Conservation (phyloP, 2,329 filamentous ascomycete species). For the Paraphoma chrysanthemicola region DNA sequence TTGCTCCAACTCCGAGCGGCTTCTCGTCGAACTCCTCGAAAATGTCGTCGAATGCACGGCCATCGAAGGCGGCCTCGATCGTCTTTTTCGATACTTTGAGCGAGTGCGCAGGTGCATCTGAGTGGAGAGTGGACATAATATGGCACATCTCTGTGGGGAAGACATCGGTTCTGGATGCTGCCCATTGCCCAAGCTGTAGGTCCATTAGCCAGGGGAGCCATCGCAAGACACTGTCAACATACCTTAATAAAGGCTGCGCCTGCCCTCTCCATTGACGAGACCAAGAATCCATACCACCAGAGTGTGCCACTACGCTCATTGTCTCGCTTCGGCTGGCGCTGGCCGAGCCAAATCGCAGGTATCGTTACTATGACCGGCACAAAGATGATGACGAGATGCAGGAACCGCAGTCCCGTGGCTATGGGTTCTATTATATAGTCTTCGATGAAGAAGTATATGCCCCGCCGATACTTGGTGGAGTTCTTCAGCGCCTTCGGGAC, state of each 20-base stretch:
- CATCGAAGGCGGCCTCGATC: slow-evolving; percentile 81
- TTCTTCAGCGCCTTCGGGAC: slow-evolving; percentile 69
- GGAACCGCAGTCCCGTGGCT: slow-evolving; percentile 84
- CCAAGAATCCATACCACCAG: slow-evolving; percentile 94
- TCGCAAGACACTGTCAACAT: slow-evolving; percentile 10
- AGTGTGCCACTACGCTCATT: slow-evolving; percentile 82
- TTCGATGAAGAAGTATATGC: slow-evolving; percentile 72
- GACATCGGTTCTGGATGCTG: slow-evolving; percentile 93
- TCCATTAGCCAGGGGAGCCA: slow-evolving; percentile 18
- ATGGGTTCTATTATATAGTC: slow-evolving; percentile 80
- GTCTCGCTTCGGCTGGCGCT: slow-evolving; percentile 66
- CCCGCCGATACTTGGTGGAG: slow-evolving; percentile 64
- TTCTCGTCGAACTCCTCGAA: slow-evolving; percentile 94
- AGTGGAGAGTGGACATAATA: slow-evolving; percentile 94
- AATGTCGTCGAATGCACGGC: slow-evolving; percentile 82
- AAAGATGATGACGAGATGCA: slow-evolving; percentile 87
- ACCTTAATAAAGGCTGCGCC: slow-evolving; percentile 98
- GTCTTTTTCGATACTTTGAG: slow-evolving; percentile 79
- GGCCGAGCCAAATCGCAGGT: slow-evolving; percentile 81
- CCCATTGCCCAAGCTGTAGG: slow-evolving; percentile 89
- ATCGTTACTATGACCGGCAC: slow-evolving; percentile 84
- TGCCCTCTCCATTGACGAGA: slow-evolving; percentile 87
- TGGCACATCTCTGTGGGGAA: slow-evolving; percentile 92
- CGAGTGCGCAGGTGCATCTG: slow-evolving; percentile 90
- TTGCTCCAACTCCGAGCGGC: slow-evolving; percentile 91